phyloP scores from a whole-genome alignment of 169 alveolate genomes.

The Eimeria brunetti region DNA sequence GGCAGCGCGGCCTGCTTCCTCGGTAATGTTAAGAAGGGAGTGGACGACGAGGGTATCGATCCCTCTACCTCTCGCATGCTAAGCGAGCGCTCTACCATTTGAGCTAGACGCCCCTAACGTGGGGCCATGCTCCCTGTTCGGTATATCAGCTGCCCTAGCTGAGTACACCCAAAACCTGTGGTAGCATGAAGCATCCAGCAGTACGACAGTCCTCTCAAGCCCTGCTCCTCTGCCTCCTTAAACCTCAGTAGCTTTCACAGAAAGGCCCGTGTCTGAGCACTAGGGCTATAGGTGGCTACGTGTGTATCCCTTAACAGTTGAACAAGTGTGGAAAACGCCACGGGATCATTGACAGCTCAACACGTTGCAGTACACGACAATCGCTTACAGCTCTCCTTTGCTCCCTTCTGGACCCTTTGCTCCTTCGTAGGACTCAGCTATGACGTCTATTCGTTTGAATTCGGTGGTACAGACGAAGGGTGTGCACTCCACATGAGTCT shows the following conservation, averaged over 20 bases:
- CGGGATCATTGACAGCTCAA: not conserved
- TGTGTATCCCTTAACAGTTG: not conserved
- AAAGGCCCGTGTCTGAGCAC: not conserved
- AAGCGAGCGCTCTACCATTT: slow-evolving; percentile 99
- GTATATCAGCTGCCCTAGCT: not conserved
- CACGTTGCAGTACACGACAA: too few species aligned
- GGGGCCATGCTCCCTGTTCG: not conserved
- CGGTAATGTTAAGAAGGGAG: not conserved
- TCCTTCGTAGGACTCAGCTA: not conserved
- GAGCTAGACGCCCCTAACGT: slow-evolving; percentile 94
- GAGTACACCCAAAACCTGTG: not conserved
- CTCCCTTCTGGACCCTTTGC: not conserved
- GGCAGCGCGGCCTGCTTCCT: not conserved
- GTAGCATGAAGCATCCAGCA: not conserved
- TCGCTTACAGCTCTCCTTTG: not conserved
- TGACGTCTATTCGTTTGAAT: not conserved
- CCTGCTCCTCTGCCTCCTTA: not conserved
- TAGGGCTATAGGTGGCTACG: not conserved
- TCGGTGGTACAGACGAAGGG: not conserved
- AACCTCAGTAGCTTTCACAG: not conserved
- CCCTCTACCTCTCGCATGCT: slow-evolving; percentile 99
- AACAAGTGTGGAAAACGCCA: too few species aligned
- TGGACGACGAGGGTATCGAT: slow-evolving; percentile 97
- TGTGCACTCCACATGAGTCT: not conserved
- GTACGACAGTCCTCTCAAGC: not conserved